Evolutionary conservation across 2,329 filamentous ascomycete species (phyloP).

Genomic region (Leptographium galeiforme): DNA sequence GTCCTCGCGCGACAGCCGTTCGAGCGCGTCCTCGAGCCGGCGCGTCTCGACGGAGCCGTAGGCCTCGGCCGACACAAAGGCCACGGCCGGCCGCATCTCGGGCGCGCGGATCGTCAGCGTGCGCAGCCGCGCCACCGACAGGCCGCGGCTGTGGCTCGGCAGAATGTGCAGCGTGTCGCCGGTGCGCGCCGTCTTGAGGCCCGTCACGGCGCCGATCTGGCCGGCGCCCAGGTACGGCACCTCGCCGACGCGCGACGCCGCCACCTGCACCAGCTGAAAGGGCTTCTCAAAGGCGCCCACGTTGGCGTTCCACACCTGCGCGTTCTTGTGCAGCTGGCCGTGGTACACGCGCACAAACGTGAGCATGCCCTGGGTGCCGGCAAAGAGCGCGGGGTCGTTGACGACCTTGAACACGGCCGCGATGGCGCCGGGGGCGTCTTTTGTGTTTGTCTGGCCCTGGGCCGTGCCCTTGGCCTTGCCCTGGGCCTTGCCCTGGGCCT

Average conservation of each 20-base stretch:
- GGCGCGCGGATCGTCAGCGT: conserved; percentile 77
- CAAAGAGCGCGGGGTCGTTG: conserved; percentile 53
- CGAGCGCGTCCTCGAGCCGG: conserved; percentile 60
- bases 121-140: conserved; percentile 54
- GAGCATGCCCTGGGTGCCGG: conserved; percentile 54
- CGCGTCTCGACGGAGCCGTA: conserved; percentile 53
- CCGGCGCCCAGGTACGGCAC: conserved; percentile 68
- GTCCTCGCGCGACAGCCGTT: conserved; percentile 75
- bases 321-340: conserved; percentile 61
- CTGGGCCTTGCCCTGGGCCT: no score
- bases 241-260: conserved; percentile 75
- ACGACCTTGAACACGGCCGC: conserved; percentile 89
- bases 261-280: conserved; percentile 75
- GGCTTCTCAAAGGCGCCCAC: conserved; percentile 67
- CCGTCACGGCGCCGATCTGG: conserved; percentile 87
- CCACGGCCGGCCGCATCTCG: conserved; percentile 81
- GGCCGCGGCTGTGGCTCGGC: conserved; percentile 33
- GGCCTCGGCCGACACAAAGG: conserved; percentile 87
- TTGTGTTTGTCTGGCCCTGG: no score
- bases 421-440: conserved; percentile 22
- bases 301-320: conserved; percentile 75
- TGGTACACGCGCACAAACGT: conserved; percentile 90
- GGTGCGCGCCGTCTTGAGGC: conserved; percentile 80
- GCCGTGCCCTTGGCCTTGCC: not conserved
- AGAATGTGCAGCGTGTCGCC: conserved; percentile 83